phyloP scores from a whole-genome alignment of 371 early-diverging fungal genomes.

The Circinella umbellata region DNA sequence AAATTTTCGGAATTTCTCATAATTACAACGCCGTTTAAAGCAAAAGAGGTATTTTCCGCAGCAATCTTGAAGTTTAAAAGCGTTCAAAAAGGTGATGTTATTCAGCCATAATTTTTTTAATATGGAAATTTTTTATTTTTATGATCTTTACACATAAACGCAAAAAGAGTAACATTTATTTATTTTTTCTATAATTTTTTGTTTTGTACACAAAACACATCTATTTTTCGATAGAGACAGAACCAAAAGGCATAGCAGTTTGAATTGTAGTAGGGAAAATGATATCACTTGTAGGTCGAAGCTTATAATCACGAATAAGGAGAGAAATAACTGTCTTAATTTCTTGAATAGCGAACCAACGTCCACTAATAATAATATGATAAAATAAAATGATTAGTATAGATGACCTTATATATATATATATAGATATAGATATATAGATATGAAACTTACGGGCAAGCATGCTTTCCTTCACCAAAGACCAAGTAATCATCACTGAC shows the following conservation, averaged over 20 bases:
- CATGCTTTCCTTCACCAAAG: slow-evolving; percentile 61
- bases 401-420: neutral
- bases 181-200: too few species aligned
- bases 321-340: slow-evolving; percentile 29
- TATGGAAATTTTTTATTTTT: too few species aligned
- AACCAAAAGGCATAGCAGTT: slow-evolving; percentile 11
- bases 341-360: slow-evolving; percentile 37
- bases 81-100: too few species aligned
- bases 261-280: slow-evolving; percentile 11
- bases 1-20: too few species aligned
- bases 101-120: too few species aligned
- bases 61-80: too few species aligned
- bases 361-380: slow-evolving; percentile 7
- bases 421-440: neutral
- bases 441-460: slow-evolving; percentile 22
- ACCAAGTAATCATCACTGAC: slow-evolving; percentile 40
- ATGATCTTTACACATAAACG: too few species aligned
- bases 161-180: too few species aligned
- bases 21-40: too few species aligned
- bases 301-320: slow-evolving; percentile 23
- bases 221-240: slow-evolving; percentile 6
- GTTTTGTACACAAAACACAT: too few species aligned
- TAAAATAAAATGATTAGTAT: neutral
- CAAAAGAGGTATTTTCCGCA: too few species aligned
- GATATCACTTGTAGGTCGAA: slow-evolving; percentile 12